A percentile compares a stretch with the other conserved stretches of the same genome.
Conservation (phyloP, 1,284 basidiomycete genomes). For the Cerioporus squamosus region DNA sequence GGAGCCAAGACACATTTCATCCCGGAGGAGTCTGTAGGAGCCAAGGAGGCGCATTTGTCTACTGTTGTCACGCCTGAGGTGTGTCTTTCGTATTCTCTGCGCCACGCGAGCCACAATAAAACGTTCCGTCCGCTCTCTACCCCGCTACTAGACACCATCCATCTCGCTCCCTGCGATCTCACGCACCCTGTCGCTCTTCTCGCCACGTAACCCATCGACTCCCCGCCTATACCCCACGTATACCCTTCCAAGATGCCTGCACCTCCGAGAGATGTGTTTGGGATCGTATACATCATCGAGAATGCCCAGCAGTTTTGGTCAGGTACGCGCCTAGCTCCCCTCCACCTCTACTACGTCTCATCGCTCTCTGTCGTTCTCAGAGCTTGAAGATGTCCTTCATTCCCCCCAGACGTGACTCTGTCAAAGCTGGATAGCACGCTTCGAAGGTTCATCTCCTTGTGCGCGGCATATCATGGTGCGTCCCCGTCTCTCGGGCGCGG, state of each 20-base stretch:
- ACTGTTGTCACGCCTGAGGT: too few species aligned
- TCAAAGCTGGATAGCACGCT: conserved; percentile 79
- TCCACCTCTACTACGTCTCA: neutral
- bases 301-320: conserved; percentile 87
- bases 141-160: too few species aligned
- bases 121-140: too few species aligned
- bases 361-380: conserved; percentile 43
- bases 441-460: conserved; percentile 76
- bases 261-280: conserved; percentile 46
- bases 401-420: conserved; percentile 72
- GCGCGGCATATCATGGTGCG: conserved; percentile 85
- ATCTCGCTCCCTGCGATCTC: too few species aligned
- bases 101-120: too few species aligned
- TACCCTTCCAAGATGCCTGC: conserved; percentile 9
- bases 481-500: conserved; percentile 13
- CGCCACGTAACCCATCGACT: too few species aligned
- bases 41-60: too few species aligned
- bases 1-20: too few species aligned
- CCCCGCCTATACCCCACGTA: too few species aligned
- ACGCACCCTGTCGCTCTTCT: too few species aligned
- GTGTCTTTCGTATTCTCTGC: too few species aligned
- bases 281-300: conserved; percentile 81
- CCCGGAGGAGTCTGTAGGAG: too few species aligned
- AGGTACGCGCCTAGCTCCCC: conserved; percentile 53
- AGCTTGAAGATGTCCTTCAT: conserved; percentile 82